Conservation (phyloP, 1,139 yeast species). For the Kurtzmaniella quercitrusa region DNA sequence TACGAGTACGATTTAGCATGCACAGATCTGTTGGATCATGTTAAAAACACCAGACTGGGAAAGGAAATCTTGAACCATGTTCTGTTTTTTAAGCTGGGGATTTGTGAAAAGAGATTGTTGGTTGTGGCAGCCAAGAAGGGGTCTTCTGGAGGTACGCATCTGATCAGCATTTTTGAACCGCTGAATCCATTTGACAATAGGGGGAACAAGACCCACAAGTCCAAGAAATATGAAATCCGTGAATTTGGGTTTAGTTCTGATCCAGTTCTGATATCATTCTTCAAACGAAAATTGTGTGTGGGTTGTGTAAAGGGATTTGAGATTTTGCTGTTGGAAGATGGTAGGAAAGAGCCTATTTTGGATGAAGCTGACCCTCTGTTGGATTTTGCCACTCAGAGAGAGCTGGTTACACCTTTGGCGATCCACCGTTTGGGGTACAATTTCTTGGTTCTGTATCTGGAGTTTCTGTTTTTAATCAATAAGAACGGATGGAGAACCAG, state of each 20-base stretch:
- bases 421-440: conserved; percentile 87
- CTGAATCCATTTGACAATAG: conserved; percentile 52
- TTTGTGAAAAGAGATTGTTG: conserved; percentile 81
- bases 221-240: conserved; percentile 60
- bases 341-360: conserved; percentile 69
- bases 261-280: conserved; percentile 85
- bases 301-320: conserved; percentile 98
- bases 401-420: conserved; percentile 78
- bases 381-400: conserved; percentile 89
- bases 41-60: conserved; percentile 68
- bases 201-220: conserved; percentile 57
- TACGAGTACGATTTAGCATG: conserved; percentile 74
- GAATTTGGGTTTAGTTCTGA: conserved; percentile 84
- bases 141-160: conserved; percentile 60
- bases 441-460: conserved; percentile 82
- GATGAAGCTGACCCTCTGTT: conserved; percentile 97
- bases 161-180: conserved; percentile 86
- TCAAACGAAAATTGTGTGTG: conserved; percentile 83
- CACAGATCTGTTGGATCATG: conserved; percentile 65
- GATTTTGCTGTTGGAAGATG: conserved; percentile 78
- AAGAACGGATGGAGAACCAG: conserved; percentile 95
- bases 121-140: conserved; percentile 76
- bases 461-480: conserved; percentile 90
- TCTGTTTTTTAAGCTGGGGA: conserved; percentile 86
- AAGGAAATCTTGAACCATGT: conserved; percentile 82